A percentile compares a stretch with the other conserved stretches of the same genome.
Evolutionary conservation across 192 early-diverging fungal genomes (phyloP).

Genomic region (Coemansia pectinata): DNA sequence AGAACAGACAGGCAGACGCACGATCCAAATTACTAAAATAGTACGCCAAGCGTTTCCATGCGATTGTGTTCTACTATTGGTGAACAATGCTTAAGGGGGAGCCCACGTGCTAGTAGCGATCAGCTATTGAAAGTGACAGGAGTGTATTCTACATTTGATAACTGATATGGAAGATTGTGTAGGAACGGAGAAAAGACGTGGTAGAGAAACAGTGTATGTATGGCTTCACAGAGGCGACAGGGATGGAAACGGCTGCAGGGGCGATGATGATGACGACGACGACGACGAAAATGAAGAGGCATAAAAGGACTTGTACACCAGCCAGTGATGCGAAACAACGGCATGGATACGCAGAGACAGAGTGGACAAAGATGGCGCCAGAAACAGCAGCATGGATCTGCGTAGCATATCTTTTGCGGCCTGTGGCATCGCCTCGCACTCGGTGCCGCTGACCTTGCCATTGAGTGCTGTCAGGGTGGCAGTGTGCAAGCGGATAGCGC

Average conservation of each 20-base stretch:
- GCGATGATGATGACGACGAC: background rate
- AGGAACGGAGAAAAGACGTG: background rate
- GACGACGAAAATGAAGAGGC: background rate
- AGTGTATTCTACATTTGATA: constrained; percentile 13
- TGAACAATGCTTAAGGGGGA: background rate
- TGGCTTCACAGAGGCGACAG: background rate
- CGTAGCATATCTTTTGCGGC: constrained; percentile 24
- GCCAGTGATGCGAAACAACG: constrained; percentile 49
- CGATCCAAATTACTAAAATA: background rate
- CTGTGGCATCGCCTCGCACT: constrained; percentile 39
- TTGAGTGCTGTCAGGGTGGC: constrained; percentile 16
- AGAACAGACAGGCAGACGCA: background rate
- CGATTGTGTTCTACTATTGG: background rate
- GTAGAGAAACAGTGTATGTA: background rate
- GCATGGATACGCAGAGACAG: constrained; percentile 31
- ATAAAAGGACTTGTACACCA: constrained; percentile 50
- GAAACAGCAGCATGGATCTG: constrained; percentile 36
- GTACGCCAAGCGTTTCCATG: background rate
- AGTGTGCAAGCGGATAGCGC: constrained; percentile 30
- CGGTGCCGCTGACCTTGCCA: constrained; percentile 23
- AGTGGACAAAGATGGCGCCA: constrained; percentile 30
- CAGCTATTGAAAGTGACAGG: background rate
- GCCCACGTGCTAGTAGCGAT: background rate
- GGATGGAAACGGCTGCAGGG: background rate
- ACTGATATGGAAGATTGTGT: background rate